Evolutionary conservation across 306 rosid species (phyloP), one percentile per base, ranked within the genome.

Genomic region (Carpinus viminea): DNA sequence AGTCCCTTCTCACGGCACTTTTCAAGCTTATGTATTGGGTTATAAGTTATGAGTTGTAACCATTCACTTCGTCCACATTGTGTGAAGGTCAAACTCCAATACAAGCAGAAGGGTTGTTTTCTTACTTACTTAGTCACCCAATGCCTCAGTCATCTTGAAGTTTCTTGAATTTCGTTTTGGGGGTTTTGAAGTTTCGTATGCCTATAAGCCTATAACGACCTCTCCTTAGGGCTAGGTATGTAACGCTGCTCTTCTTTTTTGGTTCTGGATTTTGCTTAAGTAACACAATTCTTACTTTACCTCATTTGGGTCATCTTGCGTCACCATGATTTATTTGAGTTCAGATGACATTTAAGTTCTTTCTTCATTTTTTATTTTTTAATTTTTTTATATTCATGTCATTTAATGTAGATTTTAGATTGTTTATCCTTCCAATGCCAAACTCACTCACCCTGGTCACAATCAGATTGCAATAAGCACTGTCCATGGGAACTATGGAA

Each of bases 401-500:
- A 31, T 60, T 70, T 57, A 12, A 12, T 36, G 7, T 54, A 70
- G n/a, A 56, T 34, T 70, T n/a, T 16, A 45, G 73, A 54, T 20
- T 79, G 61, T 43, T 20, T 55, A 77, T 50, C 52, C 18, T 59
- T 61, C 41, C 51, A 16, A 66, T 69, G 50, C 45, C 46, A 45
- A 5, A 71, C 18, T 75, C 43, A 43, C 46, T 5, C 61, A 51
- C 68, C 77, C 73, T 81, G 68, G 75, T 74, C n/a, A 13, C 62
- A 52, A 48, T 24, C 73, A 20, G 73, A 70, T 65, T 82, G 47
- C 56, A 46, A 48, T 78, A 60, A 68, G 55, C 77, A 24, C 76
- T 73, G 81, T 55, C 79, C 60, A 6, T 70, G 74, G 60, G 68
- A 82, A 79, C 60, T 48, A 91, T 91, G 93, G 91, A 91, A 78